Conservation (phyloP, 2,329 filamentous ascomycete genomes). For the Dactylonectria estremocensis region DNA sequence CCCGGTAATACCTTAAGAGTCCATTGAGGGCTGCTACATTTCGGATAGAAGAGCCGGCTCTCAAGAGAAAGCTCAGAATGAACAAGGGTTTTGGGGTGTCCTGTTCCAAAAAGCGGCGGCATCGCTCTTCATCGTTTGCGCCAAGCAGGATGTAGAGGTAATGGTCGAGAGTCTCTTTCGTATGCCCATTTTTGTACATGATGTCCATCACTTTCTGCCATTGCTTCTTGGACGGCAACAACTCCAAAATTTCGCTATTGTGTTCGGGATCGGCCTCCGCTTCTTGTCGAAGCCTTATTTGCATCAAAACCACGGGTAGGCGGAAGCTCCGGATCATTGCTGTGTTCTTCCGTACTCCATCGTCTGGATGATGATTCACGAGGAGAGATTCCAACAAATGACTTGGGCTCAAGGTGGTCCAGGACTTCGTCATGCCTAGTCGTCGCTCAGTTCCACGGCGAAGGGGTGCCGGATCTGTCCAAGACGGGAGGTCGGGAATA, state of each 20-base stretch:
- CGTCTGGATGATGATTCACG: conserved; percentile 16
- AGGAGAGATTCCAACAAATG: conserved; percentile 45
- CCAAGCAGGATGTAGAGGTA: conserved; percentile 51
- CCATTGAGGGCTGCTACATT: conserved; percentile 42
- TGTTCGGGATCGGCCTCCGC: conserved; percentile 31
- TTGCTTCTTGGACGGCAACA: conserved; percentile 46
- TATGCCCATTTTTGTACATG: conserved; percentile 41
- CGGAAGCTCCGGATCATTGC: conserved; percentile 48
- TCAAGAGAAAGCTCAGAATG: conserved; percentile 51
- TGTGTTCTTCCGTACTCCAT: conserved; percentile 33
- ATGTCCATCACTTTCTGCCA: conserved; percentile 43
- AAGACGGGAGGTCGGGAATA: background rate
- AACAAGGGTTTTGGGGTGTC: conserved; percentile 47
- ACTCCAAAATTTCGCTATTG: conserved; percentile 36
- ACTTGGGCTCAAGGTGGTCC: conserved; percentile 44
- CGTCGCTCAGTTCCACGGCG: conserved; percentile 38
- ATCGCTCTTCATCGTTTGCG: conserved; percentile 51
- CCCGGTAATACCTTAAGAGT: conserved; percentile 48
- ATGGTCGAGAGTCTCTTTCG: conserved; percentile 39
- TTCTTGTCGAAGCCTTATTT: conserved; percentile 49
- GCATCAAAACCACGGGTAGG: conserved; percentile 52
- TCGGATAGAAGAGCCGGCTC: conserved; percentile 46
- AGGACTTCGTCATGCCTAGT: conserved; percentile 40
- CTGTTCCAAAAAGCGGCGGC: conserved; percentile 49
- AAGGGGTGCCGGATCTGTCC: conserved; percentile 15